phyloP scores from a whole-genome alignment of 2,329 filamentous ascomycete genomes.

The Sclerotinia glacialis region DNA sequence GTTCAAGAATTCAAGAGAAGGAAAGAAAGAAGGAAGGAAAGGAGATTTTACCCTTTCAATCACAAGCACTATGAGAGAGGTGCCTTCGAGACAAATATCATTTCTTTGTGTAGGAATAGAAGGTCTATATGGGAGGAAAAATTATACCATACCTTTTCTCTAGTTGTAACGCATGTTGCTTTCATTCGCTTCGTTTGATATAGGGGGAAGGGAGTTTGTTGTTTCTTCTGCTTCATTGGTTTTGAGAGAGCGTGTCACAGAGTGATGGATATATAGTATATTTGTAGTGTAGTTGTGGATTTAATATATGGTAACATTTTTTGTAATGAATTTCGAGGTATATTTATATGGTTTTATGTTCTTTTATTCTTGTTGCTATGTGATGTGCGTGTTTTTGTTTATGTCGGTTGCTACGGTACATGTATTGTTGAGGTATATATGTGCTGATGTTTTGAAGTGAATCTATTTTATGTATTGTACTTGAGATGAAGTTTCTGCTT shows the following conservation, averaged over 20 bases:
- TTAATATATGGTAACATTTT: constrained; percentile 12
- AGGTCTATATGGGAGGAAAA: background rate
- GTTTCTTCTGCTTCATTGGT: background rate
- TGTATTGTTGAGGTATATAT: no score
- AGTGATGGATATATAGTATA: constrained; percentile 12
- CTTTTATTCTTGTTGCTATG: background rate
- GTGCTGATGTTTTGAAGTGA: no score
- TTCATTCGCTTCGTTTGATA: constrained; percentile 14
- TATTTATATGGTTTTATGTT: background rate
- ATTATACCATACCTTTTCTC: constrained; percentile 16
- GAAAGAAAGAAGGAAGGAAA: background rate
- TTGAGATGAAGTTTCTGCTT: background rate
- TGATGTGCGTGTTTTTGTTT: background rate
- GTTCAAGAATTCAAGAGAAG: background rate
- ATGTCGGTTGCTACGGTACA: background rate
- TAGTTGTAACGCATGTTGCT: constrained; percentile 7
- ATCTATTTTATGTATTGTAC: background rate
- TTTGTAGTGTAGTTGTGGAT: background rate
- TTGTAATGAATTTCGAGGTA: background rate
- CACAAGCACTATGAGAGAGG: constrained; percentile 5
- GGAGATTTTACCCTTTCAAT: background rate
- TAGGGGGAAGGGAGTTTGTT: constrained; percentile 4
- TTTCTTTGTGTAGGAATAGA: constrained; percentile 17
- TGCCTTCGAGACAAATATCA: constrained; percentile 6
- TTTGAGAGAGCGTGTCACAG: background rate